phyloP scores from a whole-genome alignment of 768 basidiomycete species.

The Tricholoma flavovirens region DNA sequence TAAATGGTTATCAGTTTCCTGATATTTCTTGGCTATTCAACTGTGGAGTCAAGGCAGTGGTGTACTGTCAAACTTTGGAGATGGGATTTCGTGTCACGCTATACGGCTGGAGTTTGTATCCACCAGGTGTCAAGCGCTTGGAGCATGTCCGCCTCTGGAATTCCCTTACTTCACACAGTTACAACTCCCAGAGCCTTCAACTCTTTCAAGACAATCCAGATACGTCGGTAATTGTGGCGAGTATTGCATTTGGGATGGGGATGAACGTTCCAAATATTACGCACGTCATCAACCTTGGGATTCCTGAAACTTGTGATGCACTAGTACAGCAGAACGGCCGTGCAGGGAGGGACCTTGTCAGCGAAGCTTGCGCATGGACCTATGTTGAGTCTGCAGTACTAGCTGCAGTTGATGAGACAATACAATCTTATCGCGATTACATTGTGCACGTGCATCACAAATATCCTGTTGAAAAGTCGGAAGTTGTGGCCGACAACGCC shows the following conservation, averaged over 20 bases:
- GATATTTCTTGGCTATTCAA: conserved; percentile 2
- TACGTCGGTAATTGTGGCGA: conserved; percentile 2
- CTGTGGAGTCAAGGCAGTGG: not conserved
- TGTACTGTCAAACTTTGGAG: conserved; percentile 2
- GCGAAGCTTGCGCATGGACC: conserved; percentile 1
- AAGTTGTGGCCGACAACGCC: too few species aligned
- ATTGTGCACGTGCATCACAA: too few species aligned
- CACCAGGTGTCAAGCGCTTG: not conserved
- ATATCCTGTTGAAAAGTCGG: too few species aligned
- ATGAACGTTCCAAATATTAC: conserved; percentile 5
- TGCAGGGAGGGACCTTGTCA: conserved; percentile 3
- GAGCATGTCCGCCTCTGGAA: conserved; percentile 4
- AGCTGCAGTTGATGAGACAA: not conserved
- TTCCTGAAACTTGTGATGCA: conserved; percentile 3
- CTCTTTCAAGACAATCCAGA: conserved; percentile 1
- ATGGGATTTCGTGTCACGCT: not conserved
- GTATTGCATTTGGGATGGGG: conserved; percentile 5
- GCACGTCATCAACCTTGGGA: not conserved
- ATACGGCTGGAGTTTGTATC: conserved; percentile 3
- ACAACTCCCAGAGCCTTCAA: not conserved
- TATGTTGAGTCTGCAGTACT: conserved; percentile 2
- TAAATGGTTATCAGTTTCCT: not conserved
- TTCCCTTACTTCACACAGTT: not conserved
- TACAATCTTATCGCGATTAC: too few species aligned
- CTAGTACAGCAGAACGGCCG: conserved; percentile 6